Percentiles rank a stretch among this genome's conserved stretches.
These are phyloP conservation scores for Colletotrichum sp. DNA, from an alignment of 2,329 filamentous ascomycete species.

Conservation along the genomic window DNA sequence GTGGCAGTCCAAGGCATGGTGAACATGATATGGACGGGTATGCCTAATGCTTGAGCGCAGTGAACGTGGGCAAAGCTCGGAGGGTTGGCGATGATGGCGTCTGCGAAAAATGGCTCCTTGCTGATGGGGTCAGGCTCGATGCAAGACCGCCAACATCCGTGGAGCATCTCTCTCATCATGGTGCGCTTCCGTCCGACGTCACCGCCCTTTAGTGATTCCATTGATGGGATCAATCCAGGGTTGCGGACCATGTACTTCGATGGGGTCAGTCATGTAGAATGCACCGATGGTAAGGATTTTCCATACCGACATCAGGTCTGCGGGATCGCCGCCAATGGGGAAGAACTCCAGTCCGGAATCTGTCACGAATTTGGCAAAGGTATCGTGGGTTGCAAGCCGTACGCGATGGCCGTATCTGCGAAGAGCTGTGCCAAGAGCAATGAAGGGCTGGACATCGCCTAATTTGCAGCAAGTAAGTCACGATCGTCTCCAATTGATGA, in stretches of 20 bases:
- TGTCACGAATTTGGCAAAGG: constrained; percentile 54
- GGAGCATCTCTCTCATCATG: constrained; percentile 33
- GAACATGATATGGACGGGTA: constrained; percentile 53
- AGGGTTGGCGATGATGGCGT: constrained; percentile 56
- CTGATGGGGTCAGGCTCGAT: constrained; percentile 26
- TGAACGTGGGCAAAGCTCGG: constrained; percentile 53
- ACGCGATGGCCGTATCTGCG: constrained; percentile 47
- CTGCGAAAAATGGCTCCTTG: constrained; percentile 47
- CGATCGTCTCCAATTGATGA: neutral
- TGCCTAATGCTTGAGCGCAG: constrained; percentile 47
- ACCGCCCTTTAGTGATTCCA: constrained; percentile 29
- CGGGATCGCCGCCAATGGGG: constrained; percentile 57
- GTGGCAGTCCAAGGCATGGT: constrained; percentile 80
- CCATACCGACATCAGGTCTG: constrained; percentile 40
- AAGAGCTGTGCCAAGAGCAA: constrained; percentile 49
- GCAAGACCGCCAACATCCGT: constrained; percentile 34
- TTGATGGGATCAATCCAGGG: constrained; percentile 32
- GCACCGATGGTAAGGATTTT: too few relatives aligned
- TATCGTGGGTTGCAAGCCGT: constrained; percentile 51
- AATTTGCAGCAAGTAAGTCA: neutral
- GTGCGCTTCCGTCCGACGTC: constrained; percentile 30
- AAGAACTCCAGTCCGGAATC: constrained; percentile 56
- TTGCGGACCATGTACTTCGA: constrained; percentile 33
- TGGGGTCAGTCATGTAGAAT: neutral
- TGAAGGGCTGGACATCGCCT: constrained; percentile 56